These are phyloP conservation scores for Pseudocercospora pini-densiflorae DNA, from an alignment of 2,329 filamentous ascomycete genomes.

Conservation along the genomic window DNA sequence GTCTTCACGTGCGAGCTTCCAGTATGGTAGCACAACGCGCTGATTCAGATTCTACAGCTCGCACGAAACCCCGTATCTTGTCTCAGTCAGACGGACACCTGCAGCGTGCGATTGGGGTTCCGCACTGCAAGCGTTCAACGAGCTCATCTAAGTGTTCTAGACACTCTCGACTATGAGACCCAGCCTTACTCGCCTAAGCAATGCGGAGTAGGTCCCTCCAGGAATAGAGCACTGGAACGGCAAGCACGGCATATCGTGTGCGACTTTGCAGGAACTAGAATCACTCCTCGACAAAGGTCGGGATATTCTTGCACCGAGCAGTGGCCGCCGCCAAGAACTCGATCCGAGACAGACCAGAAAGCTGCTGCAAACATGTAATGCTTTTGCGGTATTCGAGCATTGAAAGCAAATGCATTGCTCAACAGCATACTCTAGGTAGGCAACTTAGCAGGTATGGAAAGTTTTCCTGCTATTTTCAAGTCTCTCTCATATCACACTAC, in stretches of 20 bases:
- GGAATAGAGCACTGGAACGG: background rate
- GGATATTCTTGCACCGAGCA: background rate
- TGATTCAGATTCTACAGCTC: background rate
- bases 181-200: background rate
- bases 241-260: background rate
- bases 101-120: background rate
- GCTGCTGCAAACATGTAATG: background rate
- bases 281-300: background rate
- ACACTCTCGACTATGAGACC: background rate
- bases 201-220: background rate
- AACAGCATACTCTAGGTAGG: background rate
- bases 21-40: background rate
- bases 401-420: background rate
- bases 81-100: background rate
- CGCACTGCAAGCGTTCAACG: background rate
- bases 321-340: background rate
- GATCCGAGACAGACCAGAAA: background rate
- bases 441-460: background rate
- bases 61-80: background rate
- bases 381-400: background rate
- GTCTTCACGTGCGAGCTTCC: background rate
- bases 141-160: background rate
- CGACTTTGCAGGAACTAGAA: background rate
- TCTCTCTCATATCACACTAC: too few relatives aligned
- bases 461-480: background rate